Evolutionary conservation across 2,329 filamentous ascomycete species (phyloP).

Genomic region (Apiospora malaysiana): DNA sequence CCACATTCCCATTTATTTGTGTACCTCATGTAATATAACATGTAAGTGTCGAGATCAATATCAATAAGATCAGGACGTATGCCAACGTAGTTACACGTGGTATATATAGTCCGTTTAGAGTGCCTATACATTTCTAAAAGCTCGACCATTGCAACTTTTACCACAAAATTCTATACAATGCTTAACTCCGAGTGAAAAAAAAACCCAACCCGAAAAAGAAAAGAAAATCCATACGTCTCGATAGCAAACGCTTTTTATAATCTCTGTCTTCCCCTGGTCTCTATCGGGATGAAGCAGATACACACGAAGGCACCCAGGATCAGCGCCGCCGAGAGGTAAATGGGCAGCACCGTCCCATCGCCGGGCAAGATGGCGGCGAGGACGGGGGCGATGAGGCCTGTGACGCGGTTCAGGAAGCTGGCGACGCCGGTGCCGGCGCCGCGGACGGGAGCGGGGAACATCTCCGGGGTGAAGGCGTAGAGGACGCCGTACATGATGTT

Average conservation of each 20-base stretch:
- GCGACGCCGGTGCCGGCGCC: constrained; percentile 76
- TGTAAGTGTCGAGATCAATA: background rate
- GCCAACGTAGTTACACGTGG: background rate
- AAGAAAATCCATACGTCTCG: background rate
- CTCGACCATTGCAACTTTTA: background rate
- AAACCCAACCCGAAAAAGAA: background rate
- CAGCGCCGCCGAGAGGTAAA: constrained; percentile 62
- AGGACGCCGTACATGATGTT: constrained; percentile 81
- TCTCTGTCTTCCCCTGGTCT: constrained; percentile 65
- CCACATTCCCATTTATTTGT: background rate
- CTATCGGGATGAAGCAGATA: constrained; percentile 66
- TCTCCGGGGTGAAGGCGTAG: constrained; percentile 78
- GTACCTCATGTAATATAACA: background rate
- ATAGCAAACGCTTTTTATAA: constrained; percentile 36
- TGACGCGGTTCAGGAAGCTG: constrained; percentile 72
- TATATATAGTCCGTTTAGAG: background rate
- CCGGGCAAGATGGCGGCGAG: constrained; percentile 67
- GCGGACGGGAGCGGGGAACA: constrained; percentile 74
- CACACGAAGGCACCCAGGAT: constrained; percentile 65
- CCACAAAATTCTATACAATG: background rate
- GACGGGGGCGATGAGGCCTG: constrained; percentile 72
- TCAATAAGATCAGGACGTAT: background rate
- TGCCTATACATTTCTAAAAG: background rate
- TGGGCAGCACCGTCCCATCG: constrained; percentile 61
- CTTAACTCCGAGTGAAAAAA: no score